These are phyloP conservation scores for Dissophora ornata DNA, from an alignment of 192 early-diverging fungal species.

Conservation along the genomic window DNA sequence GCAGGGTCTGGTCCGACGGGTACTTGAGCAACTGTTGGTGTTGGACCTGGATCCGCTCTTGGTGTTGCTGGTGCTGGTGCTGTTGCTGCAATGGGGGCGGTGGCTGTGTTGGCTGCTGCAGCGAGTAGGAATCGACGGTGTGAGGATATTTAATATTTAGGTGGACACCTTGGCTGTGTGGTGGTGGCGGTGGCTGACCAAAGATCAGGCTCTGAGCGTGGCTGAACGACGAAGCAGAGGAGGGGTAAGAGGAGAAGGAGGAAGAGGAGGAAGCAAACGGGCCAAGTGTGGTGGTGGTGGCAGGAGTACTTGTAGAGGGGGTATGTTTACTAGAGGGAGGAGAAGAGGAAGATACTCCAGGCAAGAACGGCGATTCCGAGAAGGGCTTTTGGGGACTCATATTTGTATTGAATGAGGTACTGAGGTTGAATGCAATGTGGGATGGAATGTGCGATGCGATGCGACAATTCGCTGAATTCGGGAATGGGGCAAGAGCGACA, in stretches of 20 bases:
- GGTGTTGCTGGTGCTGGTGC: conserved; percentile 18
- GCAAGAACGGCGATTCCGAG: not conserved
- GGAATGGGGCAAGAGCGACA: not conserved
- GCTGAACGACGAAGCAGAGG: not conserved
- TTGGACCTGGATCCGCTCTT: conserved; percentile 27
- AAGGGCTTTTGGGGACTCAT: conserved; percentile 1
- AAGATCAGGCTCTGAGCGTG: too few species aligned
- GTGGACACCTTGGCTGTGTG: too few species aligned
- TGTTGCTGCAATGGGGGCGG: conserved; percentile 11
- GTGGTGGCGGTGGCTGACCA: too few species aligned
- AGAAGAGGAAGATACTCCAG: conserved; percentile 1
- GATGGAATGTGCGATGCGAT: too few species aligned
- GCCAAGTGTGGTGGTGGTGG: too few species aligned
- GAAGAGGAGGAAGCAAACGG: not conserved
- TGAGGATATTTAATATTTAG: too few species aligned
- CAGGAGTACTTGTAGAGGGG: too few species aligned
- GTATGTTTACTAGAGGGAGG: too few species aligned
- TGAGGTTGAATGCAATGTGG: too few species aligned
- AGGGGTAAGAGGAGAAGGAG: not conserved
- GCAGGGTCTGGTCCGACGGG: too few species aligned
- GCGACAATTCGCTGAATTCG: conserved; percentile 7
- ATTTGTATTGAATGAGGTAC: too few species aligned
- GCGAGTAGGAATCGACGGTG: not conserved
- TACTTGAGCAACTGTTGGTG: conserved; percentile 15
- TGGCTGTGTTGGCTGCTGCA: conserved; percentile 12